Percentiles rank a stretch among this genome's conserved stretches.
Evolutionary conservation across 345 rosid genomes (phyloP).

Genomic region (Syzygium aqueum): DNA sequence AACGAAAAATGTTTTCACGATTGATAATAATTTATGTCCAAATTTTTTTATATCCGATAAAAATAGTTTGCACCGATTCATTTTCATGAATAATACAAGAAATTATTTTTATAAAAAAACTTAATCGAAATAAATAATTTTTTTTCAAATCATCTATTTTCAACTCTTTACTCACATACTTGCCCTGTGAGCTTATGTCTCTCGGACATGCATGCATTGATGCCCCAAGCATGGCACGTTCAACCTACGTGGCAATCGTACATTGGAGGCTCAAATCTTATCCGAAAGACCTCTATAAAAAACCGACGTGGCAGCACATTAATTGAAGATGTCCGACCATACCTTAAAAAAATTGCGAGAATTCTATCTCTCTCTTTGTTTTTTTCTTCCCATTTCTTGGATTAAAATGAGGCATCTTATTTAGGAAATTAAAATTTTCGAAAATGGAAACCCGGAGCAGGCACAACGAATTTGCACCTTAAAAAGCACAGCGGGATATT

Average conservation of each 20-base stretch:
- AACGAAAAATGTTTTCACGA: too few species aligned
- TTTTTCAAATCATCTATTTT: too few species aligned
- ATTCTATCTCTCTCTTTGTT: too few species aligned
- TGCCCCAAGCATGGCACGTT: neutral
- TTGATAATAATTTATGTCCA: too few species aligned
- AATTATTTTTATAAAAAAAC: too few species aligned
- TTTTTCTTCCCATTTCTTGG: neutral
- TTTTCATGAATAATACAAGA: too few species aligned
- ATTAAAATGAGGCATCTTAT: neutral
- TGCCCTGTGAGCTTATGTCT: neutral
- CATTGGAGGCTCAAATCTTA: neutral
- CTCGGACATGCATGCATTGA: neutral
- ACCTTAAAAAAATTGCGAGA: neutral
- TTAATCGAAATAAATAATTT: too few species aligned
- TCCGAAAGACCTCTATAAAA: neutral
- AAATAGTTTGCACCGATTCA: too few species aligned
- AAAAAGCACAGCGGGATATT: neutral
- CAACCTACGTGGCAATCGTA: too few species aligned
- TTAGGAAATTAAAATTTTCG: neutral
- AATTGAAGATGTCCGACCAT: neutral
- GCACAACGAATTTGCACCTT: neutral
- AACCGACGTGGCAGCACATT: neutral
- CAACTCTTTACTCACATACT: too few species aligned
- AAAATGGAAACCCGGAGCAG: neutral
- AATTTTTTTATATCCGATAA: too few species aligned